Percentiles rank a stretch among this genome's conserved stretches.
phyloP scores from a whole-genome alignment of 371 early-diverging fungal genomes.

The Parasitella parasitica region DNA sequence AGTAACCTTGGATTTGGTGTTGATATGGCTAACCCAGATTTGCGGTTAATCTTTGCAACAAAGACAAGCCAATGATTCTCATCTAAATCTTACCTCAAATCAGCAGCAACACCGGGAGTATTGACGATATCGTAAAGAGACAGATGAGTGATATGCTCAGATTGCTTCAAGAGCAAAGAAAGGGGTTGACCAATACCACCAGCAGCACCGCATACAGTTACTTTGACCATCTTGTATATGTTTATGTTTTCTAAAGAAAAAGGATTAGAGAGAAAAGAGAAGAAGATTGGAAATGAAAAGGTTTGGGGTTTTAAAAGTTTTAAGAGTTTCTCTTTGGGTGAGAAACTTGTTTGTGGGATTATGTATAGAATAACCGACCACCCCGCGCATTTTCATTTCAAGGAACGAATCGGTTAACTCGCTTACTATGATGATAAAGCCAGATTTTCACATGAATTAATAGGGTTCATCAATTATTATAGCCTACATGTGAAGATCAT shows the following conservation, averaged over 20 bases:
- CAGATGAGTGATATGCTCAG: slow-evolving; percentile 62
- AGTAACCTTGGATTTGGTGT: slow-evolving; percentile 69
- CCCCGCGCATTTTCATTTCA: slow-evolving; percentile 2
- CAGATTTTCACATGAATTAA: slow-evolving; percentile 1
- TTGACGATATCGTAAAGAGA: slow-evolving; percentile 78
- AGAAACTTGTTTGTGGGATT: neutral
- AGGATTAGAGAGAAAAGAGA: slow-evolving; percentile 21
- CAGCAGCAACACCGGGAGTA: slow-evolving; percentile 76
- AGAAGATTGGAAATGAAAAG: slow-evolving; percentile 19
- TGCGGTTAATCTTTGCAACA: neutral
- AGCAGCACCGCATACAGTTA: slow-evolving; percentile 81
- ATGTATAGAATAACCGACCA: neutral
- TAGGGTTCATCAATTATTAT: too few species aligned
- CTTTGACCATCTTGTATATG: slow-evolving; percentile 59
- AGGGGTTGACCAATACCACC: slow-evolving; percentile 95
- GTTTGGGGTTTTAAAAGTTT: slow-evolving; percentile 2
- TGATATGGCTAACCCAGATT: slow-evolving; percentile 56
- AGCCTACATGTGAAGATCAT: slow-evolving; percentile 3
- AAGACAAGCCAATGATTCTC: neutral
- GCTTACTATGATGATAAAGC: neutral
- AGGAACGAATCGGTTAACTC: slow-evolving; percentile 1
- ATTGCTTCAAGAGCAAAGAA: slow-evolving; percentile 82
- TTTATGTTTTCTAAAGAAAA: neutral
- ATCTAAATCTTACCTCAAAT: slow-evolving; percentile 50
- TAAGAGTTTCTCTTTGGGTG: neutral